Base-by-base conservation (phyloP, 768 basidiomycete species). In the Kondoa malvinella region DNA sequence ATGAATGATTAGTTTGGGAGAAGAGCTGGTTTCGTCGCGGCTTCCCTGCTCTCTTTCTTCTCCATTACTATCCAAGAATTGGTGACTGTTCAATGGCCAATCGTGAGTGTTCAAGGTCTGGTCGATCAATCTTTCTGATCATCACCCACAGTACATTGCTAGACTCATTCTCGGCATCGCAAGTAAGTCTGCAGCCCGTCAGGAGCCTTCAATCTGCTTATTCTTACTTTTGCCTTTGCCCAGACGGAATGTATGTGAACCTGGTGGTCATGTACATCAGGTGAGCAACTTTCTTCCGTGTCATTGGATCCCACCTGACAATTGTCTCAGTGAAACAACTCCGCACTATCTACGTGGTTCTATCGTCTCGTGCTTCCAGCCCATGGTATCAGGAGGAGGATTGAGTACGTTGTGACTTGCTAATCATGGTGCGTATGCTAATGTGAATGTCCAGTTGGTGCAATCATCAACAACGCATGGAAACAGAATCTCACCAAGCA, bases 31-130 rank as follows among this genome's bases (percentile, higher is more conserved):
- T 68, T 72, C 56, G 62, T 72, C 34, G 34, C 58, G 2, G 70
- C 71, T 2, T 68, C 70, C 3, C 27, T 70, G 50, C 30, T 72
- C n/a, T 57, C 71, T 29, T 29, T 61, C 63, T 34, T 70, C 60
- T 61, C 70, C 30, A 31, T 72, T 56, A 65, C 66, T 21, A 68
- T 72, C 33, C 71, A 72, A 59, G 62, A 62, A 29, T 25, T 71
- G 31, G 71, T 72, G 0, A 72, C 71, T 26, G 40, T 63, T 2
- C 57, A 58, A 40, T 59, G 31, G 30, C 67, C 71, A 12, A 57
- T 72, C 33, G 70, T 68, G 25, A 56, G 70, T 31, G 71, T 34
- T 1, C 40, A 69, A 3, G 31, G 65, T 4, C 69, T 72, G 27
- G 63, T 72, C 27, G 71, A 69, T 32, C 21, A 34, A 15, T 69